Evolutionary conservation across 2,329 filamentous ascomycete species (phyloP), one percentile per base, ranked within the genome.

Genomic region (Taxawa tesnikishii): DNA sequence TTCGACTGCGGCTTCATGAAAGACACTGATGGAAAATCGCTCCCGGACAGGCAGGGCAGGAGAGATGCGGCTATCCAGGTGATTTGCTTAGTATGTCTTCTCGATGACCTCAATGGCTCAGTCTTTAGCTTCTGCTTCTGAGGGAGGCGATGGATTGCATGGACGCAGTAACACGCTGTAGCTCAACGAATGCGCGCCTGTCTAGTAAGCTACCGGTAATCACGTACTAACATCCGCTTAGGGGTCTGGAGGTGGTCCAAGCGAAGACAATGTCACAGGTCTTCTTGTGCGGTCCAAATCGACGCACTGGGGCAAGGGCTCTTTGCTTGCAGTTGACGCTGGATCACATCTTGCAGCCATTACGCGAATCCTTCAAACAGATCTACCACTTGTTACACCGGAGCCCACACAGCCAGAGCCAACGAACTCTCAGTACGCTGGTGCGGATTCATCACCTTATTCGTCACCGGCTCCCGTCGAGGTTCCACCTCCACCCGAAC

Each of bases 281-380:
- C 75, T 96, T 36, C 72, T 98, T 13, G 83, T 96, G 28, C 79
- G 88, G 28, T 88, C 88, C 4, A 68, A 79, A 7, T 72, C 77
- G 17, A 73, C 79, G 32, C 72, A 76, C 39, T 98, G 90, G 90
- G 65, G 70, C 29, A 80, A 77, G 46, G 79, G 81, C 27, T 94
- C 85, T 0, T 57, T 94, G 25, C 65, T 96, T 16, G 85, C 88
- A n/a, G 79, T 98, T 32, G 90, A 98, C 62, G 87, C 85, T 7
- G 90, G 90, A 29, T 83, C 87, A 18, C 82, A 94, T 53, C 70
- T 98, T 25, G 76, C 83, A 16, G 76, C 83, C 34, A 94, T 98
- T 35, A 74, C 75, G n/a, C 70, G 73, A 29, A 81, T 93, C 29
- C 65, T 98, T 15, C 68, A 84, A 40, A 47, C 56, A 17, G 55